Evolutionary conservation across 179 eudicot species (phyloP), one percentile per base, ranked within the genome.

Genomic region (Sideroxylon spinosum): DNA sequence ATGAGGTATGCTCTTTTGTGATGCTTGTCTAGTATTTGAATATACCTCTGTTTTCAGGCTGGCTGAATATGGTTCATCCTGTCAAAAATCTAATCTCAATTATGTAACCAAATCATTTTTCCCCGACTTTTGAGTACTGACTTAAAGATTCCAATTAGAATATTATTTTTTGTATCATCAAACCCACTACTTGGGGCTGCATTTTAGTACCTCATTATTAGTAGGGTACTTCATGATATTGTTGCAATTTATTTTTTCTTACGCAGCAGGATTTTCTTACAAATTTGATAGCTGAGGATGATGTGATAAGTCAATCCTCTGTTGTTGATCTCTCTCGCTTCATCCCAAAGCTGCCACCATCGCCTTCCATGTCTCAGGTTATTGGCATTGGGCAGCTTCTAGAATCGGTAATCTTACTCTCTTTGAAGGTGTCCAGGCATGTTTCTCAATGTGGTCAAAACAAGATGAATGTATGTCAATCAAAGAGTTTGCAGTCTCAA

Each of bases 301-400:
- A 95, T 52, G 84, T 78, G 71, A 84, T 80, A 32, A 91, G 96
- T 83, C 82, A 85, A 78, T 85, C 92, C 46, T 89, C 95, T 73
- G 88, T 80, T 76, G 76, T 89, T 71, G 91, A 93, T 70, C 69
- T 88, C 78, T 65, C 90, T 14, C 87, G 87, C 78, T 85, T 85
- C 78, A 79, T 81, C 22, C 86, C 91, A 74, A 86, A 73, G 70
- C 78, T 83, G 53, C 84, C 95, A 7, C 68, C 84, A 64, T 83
- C 92, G 55, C 89, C 89, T 80, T 85, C 91, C 23, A 80, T 84
- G 83, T 75, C 93, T 79, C 90, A 88, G 68, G 83, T 93, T 61
- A 89, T 95, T 84, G 90, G 97, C 89, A 85, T 95, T 19, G 97
- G 99, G 50, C 91, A 93, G 83, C 97, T 95, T 77, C 85, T 93